phyloP scores from a whole-genome alignment of 805 yeast species.

The Zygosaccharomyces bailii region DNA sequence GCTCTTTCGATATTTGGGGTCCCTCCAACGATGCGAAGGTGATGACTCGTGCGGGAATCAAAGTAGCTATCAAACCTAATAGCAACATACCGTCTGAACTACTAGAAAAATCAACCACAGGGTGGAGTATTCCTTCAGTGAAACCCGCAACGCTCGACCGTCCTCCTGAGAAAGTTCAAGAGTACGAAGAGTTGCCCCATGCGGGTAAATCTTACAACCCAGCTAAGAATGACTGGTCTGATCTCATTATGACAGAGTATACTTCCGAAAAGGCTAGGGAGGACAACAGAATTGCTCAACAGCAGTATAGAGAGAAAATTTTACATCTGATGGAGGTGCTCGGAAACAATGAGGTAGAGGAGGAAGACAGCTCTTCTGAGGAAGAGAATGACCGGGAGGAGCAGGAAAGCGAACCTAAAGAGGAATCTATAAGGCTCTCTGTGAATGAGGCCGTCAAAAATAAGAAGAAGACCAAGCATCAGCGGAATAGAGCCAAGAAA shows the following conservation, averaged over 20 bases:
- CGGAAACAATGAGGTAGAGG: conserved; percentile 57
- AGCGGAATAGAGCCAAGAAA: conserved; percentile 67
- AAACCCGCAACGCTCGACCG: conserved; percentile 53
- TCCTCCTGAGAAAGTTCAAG: conserved; percentile 52
- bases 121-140: conserved; percentile 51
- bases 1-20: conserved; percentile 71
- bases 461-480: conserved; percentile 72
- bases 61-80: conserved; percentile 22
- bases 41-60: conserved; percentile 32
- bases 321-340: conserved; percentile 60
- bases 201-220: conserved; percentile 94
- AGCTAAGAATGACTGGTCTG: conserved; percentile 75
- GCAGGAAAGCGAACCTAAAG: conserved; percentile 36
- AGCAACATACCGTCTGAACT: conserved; percentile 42
- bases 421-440: conserved; percentile 49
- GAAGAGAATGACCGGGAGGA: conserved; percentile 38
- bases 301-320: conserved; percentile 61
- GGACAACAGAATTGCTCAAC: conserved; percentile 55
- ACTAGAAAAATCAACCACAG: conserved; percentile 38
- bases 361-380: conserved; percentile 37
- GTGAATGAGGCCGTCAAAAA: conserved; percentile 64
- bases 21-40: conserved; percentile 21
- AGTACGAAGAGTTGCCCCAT: conserved; percentile 55
- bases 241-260: conserved; percentile 63
- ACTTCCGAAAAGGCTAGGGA: conserved; percentile 64